Percentiles rank a stretch among this genome's conserved stretches.
Evolutionary conservation across 192 early-diverging fungal species (phyloP).

Genomic region (Entomortierella lignicola): DNA sequence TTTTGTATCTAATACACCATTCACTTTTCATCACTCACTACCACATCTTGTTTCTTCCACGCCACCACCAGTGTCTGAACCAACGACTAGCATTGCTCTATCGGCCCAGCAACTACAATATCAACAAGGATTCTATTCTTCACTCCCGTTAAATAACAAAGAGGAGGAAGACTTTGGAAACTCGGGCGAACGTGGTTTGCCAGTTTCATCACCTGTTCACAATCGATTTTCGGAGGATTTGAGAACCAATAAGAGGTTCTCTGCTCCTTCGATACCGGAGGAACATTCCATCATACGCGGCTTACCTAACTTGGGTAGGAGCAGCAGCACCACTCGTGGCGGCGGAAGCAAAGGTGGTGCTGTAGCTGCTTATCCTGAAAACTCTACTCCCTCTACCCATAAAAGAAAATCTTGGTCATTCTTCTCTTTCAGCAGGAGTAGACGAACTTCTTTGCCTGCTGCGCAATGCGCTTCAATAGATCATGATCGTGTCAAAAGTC

Average conservation of each 20-base stretch:
- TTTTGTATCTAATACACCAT: conserved; percentile 4
- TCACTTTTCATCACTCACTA: conserved; percentile 24
- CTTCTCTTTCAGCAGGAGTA: conserved; percentile 14
- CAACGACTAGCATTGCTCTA: background rate
- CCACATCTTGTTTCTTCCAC: conserved; percentile 9
- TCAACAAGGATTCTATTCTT: background rate
- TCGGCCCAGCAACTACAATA: too few species aligned
- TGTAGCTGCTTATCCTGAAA: background rate
- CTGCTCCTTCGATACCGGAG: conserved; percentile 14
- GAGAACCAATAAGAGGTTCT: conserved; percentile 19
- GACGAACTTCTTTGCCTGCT: conserved; percentile 22
- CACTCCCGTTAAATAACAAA: background rate
- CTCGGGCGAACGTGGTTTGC: background rate
- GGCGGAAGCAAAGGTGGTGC: conserved; percentile 10
- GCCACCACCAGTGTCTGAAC: background rate
- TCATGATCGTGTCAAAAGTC: conserved; percentile 12
- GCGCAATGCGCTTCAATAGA: background rate
- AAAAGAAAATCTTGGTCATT: conserved; percentile 35
- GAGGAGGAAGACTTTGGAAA: background rate
- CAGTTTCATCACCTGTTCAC: background rate
- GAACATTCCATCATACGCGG: conserved; percentile 2
- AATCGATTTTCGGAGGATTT: conserved; percentile 10
- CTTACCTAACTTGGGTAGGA: conserved; percentile 3
- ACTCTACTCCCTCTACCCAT: background rate
- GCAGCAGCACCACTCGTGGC: conserved; percentile 14